Percentiles rank a stretch among this genome's conserved stretches.
Evolutionary conservation across 768 basidiomycete species (phyloP).

Genomic region (Naganishia randhawae): DNA sequence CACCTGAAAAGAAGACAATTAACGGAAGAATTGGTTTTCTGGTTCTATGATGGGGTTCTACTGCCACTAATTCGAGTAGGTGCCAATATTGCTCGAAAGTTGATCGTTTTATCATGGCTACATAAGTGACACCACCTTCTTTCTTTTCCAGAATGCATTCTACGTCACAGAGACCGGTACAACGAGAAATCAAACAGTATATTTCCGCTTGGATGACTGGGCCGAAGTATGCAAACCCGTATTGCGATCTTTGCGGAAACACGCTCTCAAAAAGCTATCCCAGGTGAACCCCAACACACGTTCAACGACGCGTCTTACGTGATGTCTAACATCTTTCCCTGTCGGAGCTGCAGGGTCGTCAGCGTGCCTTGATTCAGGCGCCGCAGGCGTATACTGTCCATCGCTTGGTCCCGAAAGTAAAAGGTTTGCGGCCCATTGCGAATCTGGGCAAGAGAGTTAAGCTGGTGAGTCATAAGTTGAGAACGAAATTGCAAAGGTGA

Average conservation of each 20-base stretch:
- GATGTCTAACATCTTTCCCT: not conserved
- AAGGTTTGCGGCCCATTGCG: conserved; percentile 88
- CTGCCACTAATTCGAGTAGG: conserved; percentile 71
- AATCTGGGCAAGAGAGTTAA: conserved; percentile 58
- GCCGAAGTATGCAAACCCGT: conserved; percentile 73
- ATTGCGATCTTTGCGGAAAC: conserved; percentile 65
- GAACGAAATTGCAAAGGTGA: not conserved
- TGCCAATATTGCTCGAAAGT: conserved; percentile 8
- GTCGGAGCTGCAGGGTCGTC: conserved; percentile 20
- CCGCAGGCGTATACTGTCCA: conserved; percentile 45
- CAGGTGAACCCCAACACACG: conserved; percentile 56
- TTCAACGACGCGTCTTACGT: not conserved
- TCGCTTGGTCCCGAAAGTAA: conserved; percentile 87
- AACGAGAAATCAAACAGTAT: conserved; percentile 74
- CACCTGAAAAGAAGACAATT: conserved; percentile 69
- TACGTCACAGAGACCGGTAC: conserved; percentile 89
- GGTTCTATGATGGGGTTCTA: conserved; percentile 87
- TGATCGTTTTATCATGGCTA: too few species aligned
- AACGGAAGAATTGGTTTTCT: conserved; percentile 82
- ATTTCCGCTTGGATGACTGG: conserved; percentile 96
- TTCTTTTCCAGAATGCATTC: conserved; percentile 68
- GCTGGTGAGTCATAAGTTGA: not conserved
- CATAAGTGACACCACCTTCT: not conserved
- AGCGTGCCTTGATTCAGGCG: not conserved
- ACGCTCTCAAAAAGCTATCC: conserved; percentile 68